Percentiles rank a stretch among this genome's conserved stretches.
Evolutionary conservation across 441 rosid genomes (phyloP).

Genomic region (Gossypium gossypioides): DNA sequence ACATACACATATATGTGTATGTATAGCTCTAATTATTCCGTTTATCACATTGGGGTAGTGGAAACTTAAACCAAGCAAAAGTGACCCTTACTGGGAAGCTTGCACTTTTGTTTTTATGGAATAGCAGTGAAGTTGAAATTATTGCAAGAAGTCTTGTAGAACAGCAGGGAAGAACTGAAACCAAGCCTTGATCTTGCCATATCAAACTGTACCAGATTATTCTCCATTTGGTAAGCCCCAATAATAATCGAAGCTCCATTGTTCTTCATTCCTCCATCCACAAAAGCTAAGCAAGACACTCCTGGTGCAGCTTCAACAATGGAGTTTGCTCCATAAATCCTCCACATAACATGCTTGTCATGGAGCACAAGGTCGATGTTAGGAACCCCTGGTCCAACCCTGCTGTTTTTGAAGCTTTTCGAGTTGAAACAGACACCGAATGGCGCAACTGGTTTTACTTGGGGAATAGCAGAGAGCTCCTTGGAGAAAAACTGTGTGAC

Average conservation of each 20-base stretch:
- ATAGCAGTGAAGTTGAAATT: constrained; percentile 13
- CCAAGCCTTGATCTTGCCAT: constrained; percentile 8
- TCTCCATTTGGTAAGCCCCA: constrained; percentile 10
- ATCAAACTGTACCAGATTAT: constrained; percentile 17
- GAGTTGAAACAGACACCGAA: constrained; percentile 19
- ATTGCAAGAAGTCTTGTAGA: constrained; percentile 3
- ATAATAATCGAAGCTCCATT: constrained; percentile 9
- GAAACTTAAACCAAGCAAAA: constrained; percentile 5
- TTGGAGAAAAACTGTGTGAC: constrained; percentile 7
- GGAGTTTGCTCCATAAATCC: constrained; percentile 10
- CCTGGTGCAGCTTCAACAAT: constrained; percentile 2
- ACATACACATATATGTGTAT: not conserved
- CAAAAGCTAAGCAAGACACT: constrained; percentile 13
- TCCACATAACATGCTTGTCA: not conserved
- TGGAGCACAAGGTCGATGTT: constrained; percentile 22
- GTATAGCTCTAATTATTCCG: not conserved
- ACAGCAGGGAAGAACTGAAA: constrained; percentile 7
- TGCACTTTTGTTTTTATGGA: not conserved
- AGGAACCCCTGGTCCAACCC: constrained; percentile 18
- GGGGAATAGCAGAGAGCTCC: constrained; percentile 10
- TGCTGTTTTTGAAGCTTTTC: not conserved
- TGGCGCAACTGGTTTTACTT: constrained; percentile 15
- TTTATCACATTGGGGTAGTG: not conserved
- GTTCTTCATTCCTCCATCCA: constrained; percentile 9
- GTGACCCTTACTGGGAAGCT: not conserved